Base-by-base conservation (phyloP, 1,139 yeast genomes). In the Magnusiomyces paraingens region DNA sequence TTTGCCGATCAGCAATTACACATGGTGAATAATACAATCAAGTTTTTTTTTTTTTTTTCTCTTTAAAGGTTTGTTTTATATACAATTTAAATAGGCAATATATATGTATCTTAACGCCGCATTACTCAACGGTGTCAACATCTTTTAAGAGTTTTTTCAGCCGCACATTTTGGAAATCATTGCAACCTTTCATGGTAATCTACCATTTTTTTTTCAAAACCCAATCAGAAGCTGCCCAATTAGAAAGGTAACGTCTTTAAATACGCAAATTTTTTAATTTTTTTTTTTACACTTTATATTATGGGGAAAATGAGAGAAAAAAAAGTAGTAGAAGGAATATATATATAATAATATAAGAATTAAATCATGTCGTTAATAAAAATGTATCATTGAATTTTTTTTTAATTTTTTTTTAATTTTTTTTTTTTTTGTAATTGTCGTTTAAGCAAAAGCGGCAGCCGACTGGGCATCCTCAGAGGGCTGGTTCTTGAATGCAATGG, bases 401-500 rank as follows among this genome's bases (percentile, higher is more conserved):
- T 15, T 32, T 36, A 11, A 8, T 14, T 36, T 40, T 40, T 40
- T 40, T 40, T 38, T 38, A 4, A 38, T 38, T n/a, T 38, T 38
- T 38, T 12, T 2, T 12, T 40, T 40, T 40, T 40, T 21, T 32
- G 18, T 35, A 35, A 22, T 46, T 46, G 32, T 45, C 22, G 40
- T 41, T 51, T 58, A 56, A 49, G 53, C 61, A 55, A 53, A 58
- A 32, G 61, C 59, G 8, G 32, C 32, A 52, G 47, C 57, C 43
- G 50, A 47, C 29, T 49, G 52, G 22, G 52, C 52, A 40, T 50
- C 51, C 22, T 49, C 52, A 35, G 52, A 47, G 2, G 54, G 49
- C 44, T 57, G 55, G 26, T 53, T 47, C 47, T 55, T 59, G 58
- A 69, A 70, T 50, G 73, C 74, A 47, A 68, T 70, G 36, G 75